These are phyloP conservation scores for Polytrichum formosum DNA, from an alignment of 225 moss, liverwort and hornwort genomes.

Conservation along the genomic window DNA sequence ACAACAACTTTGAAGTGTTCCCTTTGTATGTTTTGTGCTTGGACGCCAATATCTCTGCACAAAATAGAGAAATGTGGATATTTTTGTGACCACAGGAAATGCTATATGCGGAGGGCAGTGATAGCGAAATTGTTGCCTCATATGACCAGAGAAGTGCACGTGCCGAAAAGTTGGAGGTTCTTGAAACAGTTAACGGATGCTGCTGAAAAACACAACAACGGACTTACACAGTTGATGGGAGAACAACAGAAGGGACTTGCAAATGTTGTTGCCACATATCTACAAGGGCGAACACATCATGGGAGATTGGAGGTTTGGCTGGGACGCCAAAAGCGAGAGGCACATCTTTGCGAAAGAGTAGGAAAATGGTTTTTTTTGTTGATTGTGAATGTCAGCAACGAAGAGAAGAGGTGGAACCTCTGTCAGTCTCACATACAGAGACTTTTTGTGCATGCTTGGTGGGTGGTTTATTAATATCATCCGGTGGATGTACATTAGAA, in stretches of 20 bases:
- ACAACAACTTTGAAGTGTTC: too few relatives aligned
- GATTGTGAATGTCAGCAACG: constrained; percentile 5
- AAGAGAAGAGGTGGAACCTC: constrained; percentile 5
- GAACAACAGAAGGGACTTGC: constrained; percentile 12
- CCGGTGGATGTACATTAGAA: too few relatives aligned
- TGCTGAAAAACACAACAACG: constrained; percentile 6
- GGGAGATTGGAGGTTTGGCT: constrained; percentile 11
- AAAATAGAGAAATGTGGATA: too few relatives aligned
- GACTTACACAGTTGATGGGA: constrained; percentile 4
- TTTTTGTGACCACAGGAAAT: too few relatives aligned
- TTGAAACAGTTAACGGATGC: constrained; percentile 2
- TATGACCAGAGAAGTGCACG: neutral
- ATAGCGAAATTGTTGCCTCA: too few relatives aligned
- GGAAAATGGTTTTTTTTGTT: constrained; percentile 2
- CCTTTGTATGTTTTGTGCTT: too few relatives aligned
- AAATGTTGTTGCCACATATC: neutral
- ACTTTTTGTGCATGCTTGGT: too few relatives aligned
- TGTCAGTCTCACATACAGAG: neutral
- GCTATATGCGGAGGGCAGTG: too few relatives aligned
- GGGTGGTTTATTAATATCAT: too few relatives aligned
- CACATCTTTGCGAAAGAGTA: constrained; percentile 3
- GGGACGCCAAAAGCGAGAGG: constrained; percentile 8
- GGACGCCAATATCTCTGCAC: too few relatives aligned
- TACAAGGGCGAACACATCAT: constrained; percentile 5
- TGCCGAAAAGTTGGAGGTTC: constrained; percentile 8